Percentiles rank a stretch among this genome's conserved stretches.
Evolutionary conservation across 495 filamentous ascomycete genomes (phyloP).

Genomic region (Physcia stellaris): DNA sequence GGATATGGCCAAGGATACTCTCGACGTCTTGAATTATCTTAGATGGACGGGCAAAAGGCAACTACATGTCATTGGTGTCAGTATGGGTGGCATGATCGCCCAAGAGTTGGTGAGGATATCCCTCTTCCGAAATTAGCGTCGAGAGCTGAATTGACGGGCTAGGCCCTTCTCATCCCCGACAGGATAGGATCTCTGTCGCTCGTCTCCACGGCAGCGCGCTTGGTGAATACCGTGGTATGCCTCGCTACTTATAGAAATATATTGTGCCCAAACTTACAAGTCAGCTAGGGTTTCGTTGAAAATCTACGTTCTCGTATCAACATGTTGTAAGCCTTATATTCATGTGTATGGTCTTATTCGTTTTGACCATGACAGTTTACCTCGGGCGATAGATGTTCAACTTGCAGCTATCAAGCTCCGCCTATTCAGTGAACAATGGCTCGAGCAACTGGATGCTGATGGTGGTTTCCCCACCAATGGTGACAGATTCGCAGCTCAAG

Average conservation of each 20-base stretch:
- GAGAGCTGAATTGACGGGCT: background rate
- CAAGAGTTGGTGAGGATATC: conserved; percentile 49
- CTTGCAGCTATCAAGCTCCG: conserved; percentile 38
- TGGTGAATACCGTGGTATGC: conserved; percentile 46
- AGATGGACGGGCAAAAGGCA: conserved; percentile 48
- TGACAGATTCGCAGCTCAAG: conserved; percentile 65
- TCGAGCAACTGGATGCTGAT: conserved; percentile 45
- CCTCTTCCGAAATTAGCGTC: background rate
- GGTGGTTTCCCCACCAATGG: conserved; percentile 57
- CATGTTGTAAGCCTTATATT: conserved; percentile 28
- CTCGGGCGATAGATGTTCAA: conserved; percentile 47
- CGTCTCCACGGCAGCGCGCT: conserved; percentile 55
- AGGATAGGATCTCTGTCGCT: conserved; percentile 53
- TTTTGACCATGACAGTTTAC: too few relatives aligned
- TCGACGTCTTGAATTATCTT: conserved; percentile 55
- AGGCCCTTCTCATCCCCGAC: conserved; percentile 45
- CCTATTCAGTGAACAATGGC: conserved; percentile 48
- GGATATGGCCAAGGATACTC: conserved; percentile 60
- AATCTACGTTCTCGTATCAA: conserved; percentile 54
- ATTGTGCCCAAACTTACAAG: background rate
- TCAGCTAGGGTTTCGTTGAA: conserved; percentile 37
- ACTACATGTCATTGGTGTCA: conserved; percentile 60
- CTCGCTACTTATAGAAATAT: background rate
- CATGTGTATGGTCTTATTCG: too few relatives aligned
- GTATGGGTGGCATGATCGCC: conserved; percentile 79